Percentiles rank a stretch among this genome's conserved stretches.
Evolutionary conservation across 495 filamentous ascomycete genomes (phyloP).

Genomic region (Penicillium herquei): DNA sequence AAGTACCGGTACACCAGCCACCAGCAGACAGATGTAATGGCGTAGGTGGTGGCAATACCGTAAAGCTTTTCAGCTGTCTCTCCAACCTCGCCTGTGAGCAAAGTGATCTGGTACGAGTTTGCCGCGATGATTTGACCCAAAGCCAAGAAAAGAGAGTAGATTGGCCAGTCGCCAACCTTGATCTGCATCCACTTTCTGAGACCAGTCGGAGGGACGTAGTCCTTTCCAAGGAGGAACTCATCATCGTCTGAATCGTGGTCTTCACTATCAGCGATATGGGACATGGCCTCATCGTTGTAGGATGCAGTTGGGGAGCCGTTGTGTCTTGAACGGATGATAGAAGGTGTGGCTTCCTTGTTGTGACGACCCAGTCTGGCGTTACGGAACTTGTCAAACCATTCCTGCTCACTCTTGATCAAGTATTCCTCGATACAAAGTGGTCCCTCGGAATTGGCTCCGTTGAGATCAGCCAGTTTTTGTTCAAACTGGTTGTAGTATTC

Average conservation of each 20-base stretch:
- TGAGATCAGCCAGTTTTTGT: conserved; percentile 55
- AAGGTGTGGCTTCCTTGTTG: conserved; percentile 42
- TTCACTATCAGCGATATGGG: conserved; percentile 30
- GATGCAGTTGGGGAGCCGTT: conserved; percentile 31
- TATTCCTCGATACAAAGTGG: conserved; percentile 67
- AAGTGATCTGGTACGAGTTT: conserved; percentile 70
- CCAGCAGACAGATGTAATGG: conserved; percentile 60
- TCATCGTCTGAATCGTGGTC: conserved; percentile 27
- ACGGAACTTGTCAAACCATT: conserved; percentile 63
- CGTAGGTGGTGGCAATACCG: conserved; percentile 64
- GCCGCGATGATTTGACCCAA: conserved; percentile 68
- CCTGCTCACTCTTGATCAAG: conserved; percentile 65
- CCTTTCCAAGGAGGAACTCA: conserved; percentile 64
- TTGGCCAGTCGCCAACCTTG: conserved; percentile 61
- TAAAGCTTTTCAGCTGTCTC: conserved; percentile 64
- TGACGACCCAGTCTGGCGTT: conserved; percentile 53
- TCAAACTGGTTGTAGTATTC: conserved; percentile 61
- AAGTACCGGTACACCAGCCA: conserved; percentile 63
- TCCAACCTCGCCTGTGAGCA: conserved; percentile 63
- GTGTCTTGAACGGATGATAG: conserved; percentile 36
- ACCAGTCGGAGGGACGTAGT: conserved; percentile 65
- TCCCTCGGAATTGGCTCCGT: conserved; percentile 54
- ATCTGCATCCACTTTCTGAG: conserved; percentile 53
- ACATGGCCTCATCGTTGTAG: conserved; percentile 32
- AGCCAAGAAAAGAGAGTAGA: conserved; percentile 68